Percentiles rank a stretch among this genome's conserved stretches.
phyloP scores from a whole-genome alignment of 768 basidiomycete genomes.

The Pleurotus ostreatus region DNA sequence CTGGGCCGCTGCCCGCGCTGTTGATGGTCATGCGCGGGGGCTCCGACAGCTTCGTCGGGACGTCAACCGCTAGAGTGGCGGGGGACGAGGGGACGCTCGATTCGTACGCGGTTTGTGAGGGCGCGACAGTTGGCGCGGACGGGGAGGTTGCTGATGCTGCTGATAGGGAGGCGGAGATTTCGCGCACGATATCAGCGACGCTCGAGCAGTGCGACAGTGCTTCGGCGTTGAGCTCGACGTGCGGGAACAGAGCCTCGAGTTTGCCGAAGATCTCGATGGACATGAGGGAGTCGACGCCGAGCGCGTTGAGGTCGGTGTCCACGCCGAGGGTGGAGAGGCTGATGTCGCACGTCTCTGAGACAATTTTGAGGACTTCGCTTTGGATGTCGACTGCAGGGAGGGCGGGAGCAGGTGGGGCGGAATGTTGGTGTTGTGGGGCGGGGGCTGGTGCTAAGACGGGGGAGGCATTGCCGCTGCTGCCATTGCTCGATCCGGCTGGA shows the following conservation, averaged over 20 bases:
- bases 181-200: slow-evolving; percentile 29
- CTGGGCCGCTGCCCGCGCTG: slow-evolving; percentile 14
- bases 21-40: slow-evolving; percentile 12
- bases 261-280: slow-evolving; percentile 50
- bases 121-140: not conserved
- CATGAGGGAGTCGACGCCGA: slow-evolving; percentile 65
- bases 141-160: too few relatives aligned
- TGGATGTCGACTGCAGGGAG: slow-evolving; percentile 16
- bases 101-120: slow-evolving; percentile 7
- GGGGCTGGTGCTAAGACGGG: not conserved
- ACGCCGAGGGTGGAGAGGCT: slow-evolving; percentile 28
- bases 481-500: not conserved
- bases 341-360: slow-evolving; percentile 39
- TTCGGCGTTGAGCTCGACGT: slow-evolving; percentile 22
- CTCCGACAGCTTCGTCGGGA: slow-evolving; percentile 12
- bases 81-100: slow-evolving; percentile 27
- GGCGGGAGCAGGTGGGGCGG: too few relatives aligned
- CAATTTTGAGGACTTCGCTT: slow-evolving; percentile 27
- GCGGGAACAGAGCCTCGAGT: slow-evolving; percentile 32
- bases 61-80: slow-evolving; percentile 35
- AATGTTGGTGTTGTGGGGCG: not conserved
- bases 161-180: slow-evolving; percentile 17
- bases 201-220: slow-evolving; percentile 31
- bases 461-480: not conserved
- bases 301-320: slow-evolving; percentile 39